Base-by-base conservation (phyloP, 2,329 filamentous ascomycete species). In the Scedosporium apiospermum region DNA sequence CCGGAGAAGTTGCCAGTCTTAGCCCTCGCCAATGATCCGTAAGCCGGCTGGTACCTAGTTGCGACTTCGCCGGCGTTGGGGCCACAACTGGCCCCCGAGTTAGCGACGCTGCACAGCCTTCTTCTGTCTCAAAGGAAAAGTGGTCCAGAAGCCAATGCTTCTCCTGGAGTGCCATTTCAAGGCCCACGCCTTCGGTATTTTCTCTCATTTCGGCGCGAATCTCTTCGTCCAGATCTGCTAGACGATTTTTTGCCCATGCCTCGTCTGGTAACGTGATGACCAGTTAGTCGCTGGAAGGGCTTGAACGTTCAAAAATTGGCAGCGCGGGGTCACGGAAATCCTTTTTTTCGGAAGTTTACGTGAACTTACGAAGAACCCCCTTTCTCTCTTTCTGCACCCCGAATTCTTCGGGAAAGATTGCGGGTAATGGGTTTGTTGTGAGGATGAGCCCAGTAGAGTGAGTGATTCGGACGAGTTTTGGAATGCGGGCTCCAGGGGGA, bases 101-200 rank as follows among this genome's bases (percentile, higher is more conserved):
- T 30, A 44, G 58, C 7, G 6, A n/a, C n/a, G 38, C 27, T 23
- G 4, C 41, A 21, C 44, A 10, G 18, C 23, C 16, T 7, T 18
- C 9, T 34, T 12, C 69, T 71, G 23, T 23, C 23, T 1, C 57
- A 90, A 77, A 5, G 88, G 88, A 73, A 96, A 96, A 68, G 92
- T 90, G 57, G 16, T 87, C 80, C 69, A 91, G 84, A 61, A 96
- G 92, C 91, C 91, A 96, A 67, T 89, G 83, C 71, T 87, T 90
- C 74, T 96, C 92, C 63, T 91, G 85, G 58, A 90, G 73, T 0
- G 88, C 91, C 88, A 96, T 96, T 71, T 91, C 86, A 63, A 96
- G 76, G 1, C 89, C 92, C 18, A 96, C 84, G 21, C 92, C 89
- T 75, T 96, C 92, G 12, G 83, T 82, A 70, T 96, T 96, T 65